These are phyloP conservation scores for Trichoderma reesei DNA, from an alignment of 495 filamentous ascomycete species.

Conservation along the genomic window DNA sequence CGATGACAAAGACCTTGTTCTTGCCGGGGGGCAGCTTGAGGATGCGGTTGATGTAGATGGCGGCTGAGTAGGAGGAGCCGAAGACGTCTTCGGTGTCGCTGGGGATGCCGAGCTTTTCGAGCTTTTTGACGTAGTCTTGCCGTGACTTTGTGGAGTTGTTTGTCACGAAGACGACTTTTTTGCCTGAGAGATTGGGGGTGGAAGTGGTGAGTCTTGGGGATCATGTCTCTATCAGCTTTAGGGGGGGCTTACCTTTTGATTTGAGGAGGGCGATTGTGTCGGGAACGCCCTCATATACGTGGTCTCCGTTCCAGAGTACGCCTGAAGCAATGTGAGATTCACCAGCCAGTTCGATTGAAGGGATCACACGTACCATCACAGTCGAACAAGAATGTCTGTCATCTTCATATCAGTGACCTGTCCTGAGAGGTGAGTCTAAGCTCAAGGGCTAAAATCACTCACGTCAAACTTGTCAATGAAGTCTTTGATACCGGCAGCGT, in stretches of 20 bases:
- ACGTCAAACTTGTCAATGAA: conserved; percentile 92
- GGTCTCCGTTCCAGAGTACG: conserved; percentile 91
- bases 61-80: conserved; percentile 85
- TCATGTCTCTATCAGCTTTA: neutral
- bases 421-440: conserved; percentile 7
- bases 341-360: too few relatives aligned
- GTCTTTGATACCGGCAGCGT: conserved; percentile 59
- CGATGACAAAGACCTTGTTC: conserved; percentile 89
- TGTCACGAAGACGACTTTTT: conserved; percentile 91
- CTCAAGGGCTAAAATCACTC: conserved; percentile 28
- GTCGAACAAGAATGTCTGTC: conserved; percentile 85
- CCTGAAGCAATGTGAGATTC: conserved; percentile 41
- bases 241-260: conserved; percentile 46
- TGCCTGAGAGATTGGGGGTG: conserved; percentile 44
- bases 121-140: conserved; percentile 82
- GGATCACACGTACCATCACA: conserved; percentile 70
- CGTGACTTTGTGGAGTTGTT: conserved; percentile 99
- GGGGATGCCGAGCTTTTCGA: conserved; percentile 73
- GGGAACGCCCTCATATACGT: conserved; percentile 69
- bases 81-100: conserved; percentile 79
- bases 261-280: conserved; percentile 77
- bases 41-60: conserved; percentile 93
- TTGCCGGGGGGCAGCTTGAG: conserved; percentile 63
- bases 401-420: conserved; percentile 7
- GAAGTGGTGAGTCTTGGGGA: neutral